Base-by-base conservation (phyloP, 306 rosid genomes). In the Corylus americana region DNA sequence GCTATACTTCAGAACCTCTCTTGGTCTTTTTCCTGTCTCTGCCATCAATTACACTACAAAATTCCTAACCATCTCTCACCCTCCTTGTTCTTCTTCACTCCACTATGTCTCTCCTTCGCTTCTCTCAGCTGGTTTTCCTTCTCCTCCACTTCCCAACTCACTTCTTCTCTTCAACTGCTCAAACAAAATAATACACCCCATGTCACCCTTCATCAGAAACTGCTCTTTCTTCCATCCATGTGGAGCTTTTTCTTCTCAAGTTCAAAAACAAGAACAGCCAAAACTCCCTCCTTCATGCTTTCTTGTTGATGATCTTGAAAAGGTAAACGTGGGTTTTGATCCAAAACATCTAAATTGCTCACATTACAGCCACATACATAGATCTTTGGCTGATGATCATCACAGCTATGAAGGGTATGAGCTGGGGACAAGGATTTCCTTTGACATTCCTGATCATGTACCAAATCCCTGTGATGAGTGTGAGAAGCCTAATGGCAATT, bases 401-500 rank as follows among this genome's bases (percentile, higher is more conserved):
- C 44, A 39, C 55, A 75, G 73, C 31, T 50, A 72, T 11, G 83
- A 80, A 75, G 87, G 62, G 8, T 83, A 66, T 54, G 74, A 85
- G 29, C 49, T 80, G 77, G 90, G 92, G 75, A 82, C 85, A 31
- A 86, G 83, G 49, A 11, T 91, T 77, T 59, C 93, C 48, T 81
- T 91, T 49, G 86, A 90, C 67, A 78, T 93, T 74, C 89, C 92
- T 49, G 84, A 78, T 17, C 94, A 80, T 55, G 80, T 79, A 0
- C 91, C 97, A 29, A 87, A 91, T 70, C 79, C 85, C 59, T 93
- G 97, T 49, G 82, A 87, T 47, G 89, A 89, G 72, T 91, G 97
- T 73, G 75, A 85, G 67, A 90, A 80, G 78, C 80, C 92, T 74
- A 86, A 86, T 79, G 97, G 92, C 6, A 89, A 63, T 74, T 93